Percentiles rank a stretch among this genome's conserved stretches.
These are phyloP conservation scores for Linaria vulgaris DNA, from an alignment of 257 asterid species.

Conservation along the genomic window DNA sequence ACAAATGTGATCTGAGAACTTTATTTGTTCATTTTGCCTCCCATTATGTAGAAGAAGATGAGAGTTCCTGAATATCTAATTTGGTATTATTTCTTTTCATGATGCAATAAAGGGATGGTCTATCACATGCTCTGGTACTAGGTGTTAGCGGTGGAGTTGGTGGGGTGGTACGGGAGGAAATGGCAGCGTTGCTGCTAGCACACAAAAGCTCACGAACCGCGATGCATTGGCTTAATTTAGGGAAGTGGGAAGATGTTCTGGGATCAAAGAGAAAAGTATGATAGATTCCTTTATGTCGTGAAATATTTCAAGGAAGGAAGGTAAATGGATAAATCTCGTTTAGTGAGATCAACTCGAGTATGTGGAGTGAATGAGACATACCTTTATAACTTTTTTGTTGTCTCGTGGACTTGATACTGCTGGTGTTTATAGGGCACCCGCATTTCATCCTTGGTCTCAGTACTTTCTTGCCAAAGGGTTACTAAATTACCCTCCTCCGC, in stretches of 20 bases:
- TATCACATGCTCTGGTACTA: slow-evolving; percentile 51
- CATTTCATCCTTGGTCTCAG: slow-evolving; percentile 83
- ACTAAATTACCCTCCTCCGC: slow-evolving; percentile 84
- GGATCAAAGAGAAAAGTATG: slow-evolving; percentile 84
- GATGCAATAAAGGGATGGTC: slow-evolving; percentile 49
- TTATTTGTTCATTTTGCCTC: too few relatives aligned
- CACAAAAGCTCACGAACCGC: slow-evolving; percentile 81
- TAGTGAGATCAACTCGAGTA: slow-evolving; percentile 13
- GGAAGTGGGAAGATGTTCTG: slow-evolving; percentile 96
- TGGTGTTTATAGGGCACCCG: slow-evolving; percentile 93
- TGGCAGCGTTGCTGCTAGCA: slow-evolving; percentile 39
- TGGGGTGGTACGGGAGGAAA: not conserved
- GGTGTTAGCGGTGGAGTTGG: slow-evolving; percentile 30
- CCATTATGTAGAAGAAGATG: too few relatives aligned
- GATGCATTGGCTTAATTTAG: slow-evolving; percentile 86
- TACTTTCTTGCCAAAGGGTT: slow-evolving; percentile 94
- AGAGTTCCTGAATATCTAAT: too few relatives aligned
- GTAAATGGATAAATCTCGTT: slow-evolving; percentile 38
- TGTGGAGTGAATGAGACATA: slow-evolving; percentile 19
- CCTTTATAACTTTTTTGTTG: slow-evolving; percentile 13
- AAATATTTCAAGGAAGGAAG: slow-evolving; percentile 96
- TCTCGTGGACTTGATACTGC: slow-evolving; percentile 51
- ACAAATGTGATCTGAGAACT: too few relatives aligned
- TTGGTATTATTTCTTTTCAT: slow-evolving; percentile 17
- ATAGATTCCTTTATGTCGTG: slow-evolving; percentile 90